Evolutionary conservation across 371 early-diverging fungal genomes (phyloP).

Genomic region (Lichtheimia ramosa): DNA sequence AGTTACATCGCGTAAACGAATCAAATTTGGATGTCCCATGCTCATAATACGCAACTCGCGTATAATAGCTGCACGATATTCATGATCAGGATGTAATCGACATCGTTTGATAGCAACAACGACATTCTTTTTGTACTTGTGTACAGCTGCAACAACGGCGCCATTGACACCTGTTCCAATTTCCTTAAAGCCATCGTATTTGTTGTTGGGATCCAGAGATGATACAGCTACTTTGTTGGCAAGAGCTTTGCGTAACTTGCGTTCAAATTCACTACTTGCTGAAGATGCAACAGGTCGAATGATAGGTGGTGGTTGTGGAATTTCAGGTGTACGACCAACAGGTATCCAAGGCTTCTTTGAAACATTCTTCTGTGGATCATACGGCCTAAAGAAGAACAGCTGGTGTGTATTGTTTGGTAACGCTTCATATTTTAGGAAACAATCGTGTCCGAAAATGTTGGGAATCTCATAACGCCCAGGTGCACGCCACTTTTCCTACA

Average conservation of each 20-base stretch:
- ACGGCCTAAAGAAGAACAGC: constrained; percentile 27
- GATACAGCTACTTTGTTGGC: constrained; percentile 31
- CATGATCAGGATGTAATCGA: constrained; percentile 40
- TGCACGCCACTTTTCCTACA: constrained; percentile 41
- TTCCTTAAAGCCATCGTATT: constrained; percentile 37
- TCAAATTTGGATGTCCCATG: constrained; percentile 41
- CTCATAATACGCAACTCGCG: constrained; percentile 51
- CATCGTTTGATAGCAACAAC: constrained; percentile 51
- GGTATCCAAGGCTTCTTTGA: constrained; percentile 48
- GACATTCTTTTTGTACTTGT: constrained; percentile 30
- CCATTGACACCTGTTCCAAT: constrained; percentile 54
- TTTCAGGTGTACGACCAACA: constrained; percentile 32
- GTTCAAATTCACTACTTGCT: constrained; percentile 38
- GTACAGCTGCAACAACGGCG: constrained; percentile 37
- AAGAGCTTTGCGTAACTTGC: constrained; percentile 36
- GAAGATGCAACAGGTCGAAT: constrained; percentile 18
- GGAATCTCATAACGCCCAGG: constrained; percentile 50
- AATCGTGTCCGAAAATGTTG: constrained; percentile 45
- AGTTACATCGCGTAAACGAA: constrained; percentile 42
- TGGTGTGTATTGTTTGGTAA: constrained; percentile 16
- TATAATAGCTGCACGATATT: constrained; percentile 44
- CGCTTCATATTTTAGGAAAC: constrained; percentile 40
- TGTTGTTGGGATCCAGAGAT: constrained; percentile 33
- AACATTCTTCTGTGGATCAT: constrained; percentile 36
- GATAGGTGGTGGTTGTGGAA: constrained; percentile 46